Conservation (phyloP, 495 filamentous ascomycete genomes). For the Daldinia childiae region DNA sequence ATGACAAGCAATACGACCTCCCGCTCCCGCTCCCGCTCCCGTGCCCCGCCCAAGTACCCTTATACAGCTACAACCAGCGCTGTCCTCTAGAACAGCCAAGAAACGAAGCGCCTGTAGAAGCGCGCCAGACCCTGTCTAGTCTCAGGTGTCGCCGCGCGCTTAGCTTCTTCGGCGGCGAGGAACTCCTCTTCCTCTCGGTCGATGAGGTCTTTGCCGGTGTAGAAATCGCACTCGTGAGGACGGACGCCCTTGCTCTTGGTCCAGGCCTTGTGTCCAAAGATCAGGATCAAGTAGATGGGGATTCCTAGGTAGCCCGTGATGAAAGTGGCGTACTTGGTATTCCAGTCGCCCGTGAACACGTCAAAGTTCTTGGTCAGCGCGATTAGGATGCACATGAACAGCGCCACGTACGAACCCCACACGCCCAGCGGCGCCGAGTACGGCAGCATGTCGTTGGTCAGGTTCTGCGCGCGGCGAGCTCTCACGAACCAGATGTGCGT, state of each 20-base stretch:
- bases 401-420: slow-evolving; percentile 71
- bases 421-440: slow-evolving; percentile 78
- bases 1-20: not conserved
- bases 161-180: slow-evolving; percentile 63
- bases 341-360: slow-evolving; percentile 69
- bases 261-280: slow-evolving; percentile 74
- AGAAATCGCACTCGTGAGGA: slow-evolving; percentile 72
- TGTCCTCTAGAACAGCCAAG: slow-evolving; percentile 70
- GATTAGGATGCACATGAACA: slow-evolving; percentile 75
- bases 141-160: slow-evolving; percentile 50
- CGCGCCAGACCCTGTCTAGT: slow-evolving; percentile 26
- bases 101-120: slow-evolving; percentile 72
- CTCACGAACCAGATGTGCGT: slow-evolving; percentile 83
- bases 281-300: slow-evolving; percentile 76
- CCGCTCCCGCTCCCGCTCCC: not conserved
- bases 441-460: slow-evolving; percentile 71
- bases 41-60: not conserved
- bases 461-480: slow-evolving; percentile 75
- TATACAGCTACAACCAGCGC: not conserved
- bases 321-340: slow-evolving; percentile 74
- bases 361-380: slow-evolving; percentile 80
- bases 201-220: slow-evolving; percentile 75
- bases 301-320: slow-evolving; percentile 86
- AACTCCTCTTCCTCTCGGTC: slow-evolving; percentile 78
- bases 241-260: slow-evolving; percentile 62